Evolutionary conservation across 371 early-diverging fungal species (phyloP).

Genomic region (Fennellomyces sp.): DNA sequence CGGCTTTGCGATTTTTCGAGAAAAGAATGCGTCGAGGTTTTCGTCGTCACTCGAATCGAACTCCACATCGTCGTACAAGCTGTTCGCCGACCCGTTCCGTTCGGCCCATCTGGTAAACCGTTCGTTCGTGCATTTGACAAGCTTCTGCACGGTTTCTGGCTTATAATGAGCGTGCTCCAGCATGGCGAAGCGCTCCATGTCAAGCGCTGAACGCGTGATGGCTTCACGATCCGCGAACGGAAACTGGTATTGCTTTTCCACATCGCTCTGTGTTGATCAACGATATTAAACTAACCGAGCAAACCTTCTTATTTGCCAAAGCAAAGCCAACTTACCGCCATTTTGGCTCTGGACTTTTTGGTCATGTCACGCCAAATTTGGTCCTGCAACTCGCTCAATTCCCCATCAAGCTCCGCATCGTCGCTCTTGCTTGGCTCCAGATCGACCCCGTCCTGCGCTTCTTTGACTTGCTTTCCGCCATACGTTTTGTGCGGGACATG

Average conservation of each 20-base stretch:
- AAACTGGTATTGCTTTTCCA: constrained; percentile 55
- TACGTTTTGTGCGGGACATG: constrained; percentile 13
- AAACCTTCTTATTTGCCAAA: background rate
- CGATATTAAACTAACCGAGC: background rate
- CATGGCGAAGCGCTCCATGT: constrained; percentile 58
- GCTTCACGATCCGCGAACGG: constrained; percentile 60
- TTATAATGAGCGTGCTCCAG: constrained; percentile 55
- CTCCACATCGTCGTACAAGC: constrained; percentile 50
- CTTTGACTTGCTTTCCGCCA: constrained; percentile 25
- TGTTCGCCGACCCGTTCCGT: constrained; percentile 23
- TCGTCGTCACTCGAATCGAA: constrained; percentile 56
- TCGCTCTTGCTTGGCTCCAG: constrained; percentile 46
- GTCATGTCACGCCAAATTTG: constrained; percentile 68
- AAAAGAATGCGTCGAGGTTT: constrained; percentile 57
- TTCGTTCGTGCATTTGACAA: constrained; percentile 34
- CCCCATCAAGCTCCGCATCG: constrained; percentile 49
- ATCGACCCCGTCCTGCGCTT: constrained; percentile 18
- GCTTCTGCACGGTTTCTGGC: constrained; percentile 30
- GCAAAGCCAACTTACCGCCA: constrained; percentile 30
- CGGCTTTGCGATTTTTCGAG: constrained; percentile 53
- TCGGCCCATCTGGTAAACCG: constrained; percentile 41
- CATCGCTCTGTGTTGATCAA: constrained; percentile 24
- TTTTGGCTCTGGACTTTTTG: constrained; percentile 57
- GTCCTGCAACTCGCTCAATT: constrained; percentile 54
- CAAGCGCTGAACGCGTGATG: constrained; percentile 47